Evolutionary conservation across 768 basidiomycete genomes (phyloP).

Genomic region (Pisolithus orientalis): DNA sequence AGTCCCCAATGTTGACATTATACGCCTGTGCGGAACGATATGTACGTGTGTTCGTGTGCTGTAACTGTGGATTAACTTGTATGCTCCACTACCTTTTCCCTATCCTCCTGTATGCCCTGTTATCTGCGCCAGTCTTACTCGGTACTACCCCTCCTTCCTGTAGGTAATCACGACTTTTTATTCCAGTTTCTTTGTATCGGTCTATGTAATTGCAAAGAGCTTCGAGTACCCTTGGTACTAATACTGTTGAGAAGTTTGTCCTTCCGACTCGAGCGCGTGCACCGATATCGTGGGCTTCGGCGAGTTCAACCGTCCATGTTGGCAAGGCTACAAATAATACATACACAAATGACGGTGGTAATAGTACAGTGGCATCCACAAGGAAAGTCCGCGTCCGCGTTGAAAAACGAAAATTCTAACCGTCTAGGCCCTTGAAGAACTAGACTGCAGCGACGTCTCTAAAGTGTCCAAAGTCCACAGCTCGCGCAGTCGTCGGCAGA

Average conservation of each 20-base stretch:
- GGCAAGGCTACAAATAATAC: no score
- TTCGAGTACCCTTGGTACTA: not conserved
- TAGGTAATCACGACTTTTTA: not conserved
- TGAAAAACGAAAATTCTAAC: constrained; percentile 22
- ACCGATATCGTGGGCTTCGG: no score
- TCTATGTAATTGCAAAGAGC: not conserved
- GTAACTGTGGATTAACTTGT: not conserved
- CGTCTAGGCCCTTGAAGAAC: constrained; percentile 33
- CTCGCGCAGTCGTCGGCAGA: constrained; percentile 67
- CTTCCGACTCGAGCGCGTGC: no score
- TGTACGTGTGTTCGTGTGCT: not conserved
- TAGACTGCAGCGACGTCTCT: constrained; percentile 17
- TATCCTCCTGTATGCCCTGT: not conserved
- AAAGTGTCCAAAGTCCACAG: constrained; percentile 51
- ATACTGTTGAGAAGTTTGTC: not conserved
- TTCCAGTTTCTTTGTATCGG: not conserved
- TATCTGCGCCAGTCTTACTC: not conserved
- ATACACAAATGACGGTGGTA: no score
- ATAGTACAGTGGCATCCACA: no score
- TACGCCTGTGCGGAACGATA: no score
- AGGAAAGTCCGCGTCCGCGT: no score
- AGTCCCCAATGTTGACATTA: no score
- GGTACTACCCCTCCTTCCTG: not conserved
- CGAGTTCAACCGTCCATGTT: no score
- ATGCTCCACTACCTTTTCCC: not conserved